phyloP scores from a whole-genome alignment of 2,329 filamentous ascomycete genomes.

The Pseudomassariella vexata region DNA sequence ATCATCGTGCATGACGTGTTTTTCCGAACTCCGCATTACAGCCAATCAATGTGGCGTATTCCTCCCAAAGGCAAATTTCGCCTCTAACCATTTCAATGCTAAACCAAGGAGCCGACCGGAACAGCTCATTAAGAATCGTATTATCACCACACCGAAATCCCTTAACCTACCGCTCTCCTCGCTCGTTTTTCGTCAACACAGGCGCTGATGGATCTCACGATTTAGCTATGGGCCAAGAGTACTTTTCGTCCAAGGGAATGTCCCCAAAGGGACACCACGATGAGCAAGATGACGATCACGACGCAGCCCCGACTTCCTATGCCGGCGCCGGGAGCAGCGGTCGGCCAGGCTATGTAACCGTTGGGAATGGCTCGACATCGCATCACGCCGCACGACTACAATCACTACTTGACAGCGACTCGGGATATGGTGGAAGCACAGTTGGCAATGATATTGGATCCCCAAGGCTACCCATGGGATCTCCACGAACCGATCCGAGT shows the following conservation, averaged over 20 bases:
- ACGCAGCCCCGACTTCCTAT: conserved; percentile 17
- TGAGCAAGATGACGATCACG: conserved; percentile 18
- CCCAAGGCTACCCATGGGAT: conserved; percentile 21
- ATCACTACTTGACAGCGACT: conserved; percentile 78
- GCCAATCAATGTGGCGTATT: conserved; percentile 8
- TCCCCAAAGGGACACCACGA: conserved; percentile 27
- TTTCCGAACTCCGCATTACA: conserved; percentile 8
- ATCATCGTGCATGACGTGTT: conserved; percentile 10
- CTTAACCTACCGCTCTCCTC: background rate
- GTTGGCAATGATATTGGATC: conserved; percentile 52
- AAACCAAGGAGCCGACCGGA: background rate
- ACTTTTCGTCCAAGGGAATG: conserved; percentile 50
- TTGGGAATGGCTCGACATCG: conserved; percentile 75
- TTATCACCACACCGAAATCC: no score
- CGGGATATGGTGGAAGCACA: conserved; percentile 83
- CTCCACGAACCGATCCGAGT: conserved; percentile 36
- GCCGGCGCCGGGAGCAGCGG: conserved; percentile 20
- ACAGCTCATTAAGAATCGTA: background rate
- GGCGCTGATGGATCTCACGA: conserved; percentile 28
- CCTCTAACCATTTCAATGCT: conserved; percentile 6
- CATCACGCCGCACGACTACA: conserved; percentile 77
- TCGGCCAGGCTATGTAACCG: conserved; percentile 74
- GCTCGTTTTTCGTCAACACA: background rate
- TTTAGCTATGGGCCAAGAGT: conserved; percentile 54
- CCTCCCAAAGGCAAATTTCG: conserved; percentile 6